Evolutionary conservation across 2,329 filamentous ascomycete species (phyloP), one percentile per base, ranked within the genome.

Genomic region (Diaporthe sp.): DNA sequence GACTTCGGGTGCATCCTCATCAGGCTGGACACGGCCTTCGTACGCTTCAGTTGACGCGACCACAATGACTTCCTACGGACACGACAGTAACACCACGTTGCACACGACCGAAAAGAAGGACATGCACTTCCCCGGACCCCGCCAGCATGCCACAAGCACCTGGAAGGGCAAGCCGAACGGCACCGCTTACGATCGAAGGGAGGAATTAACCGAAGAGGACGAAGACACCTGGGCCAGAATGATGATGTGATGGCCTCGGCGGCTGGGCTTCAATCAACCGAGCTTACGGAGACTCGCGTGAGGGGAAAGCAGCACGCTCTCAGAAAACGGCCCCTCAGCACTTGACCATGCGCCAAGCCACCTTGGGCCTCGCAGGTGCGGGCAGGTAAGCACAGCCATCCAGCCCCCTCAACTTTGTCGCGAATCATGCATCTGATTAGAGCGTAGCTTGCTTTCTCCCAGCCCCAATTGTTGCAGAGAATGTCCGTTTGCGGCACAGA

Each of bases 211-310:
- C 25, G 72, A 74, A 27, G 72, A 72, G 37, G 75, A 76, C 30
- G 73, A 76, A 32, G 70, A 72, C 22, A 72, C 59, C 39, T 76
- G 75, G 75, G 75, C 75, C 15, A 42, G 73, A 15, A 10, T 76
- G 56, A 58, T 72, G 37, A 75, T 75, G 74, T 75, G 56, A 70
- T 25, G 44, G 58, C 19, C 9, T n/a, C 12, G 30, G 25, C 22
- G 2, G 8, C 19, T n/a, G n/a, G n/a, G n/a, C n/a, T n/a, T 51
- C 19, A n/a, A 25, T 25, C n/a, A 13, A 27, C 32, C 32, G 25
- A 44, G 47, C 50, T 72, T 53, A 65, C 61, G 37, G 15, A 51
- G n/a, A 19, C 9, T 39, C n/a, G 44, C 25, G 15, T 68, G 63
- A 68, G 63, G 63, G 63, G 63, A 22, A 53, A 39, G n/a, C n/a